These are phyloP conservation scores for Eimeria brunetti DNA, from an alignment of 169 alveolate species.

Conservation along the genomic window DNA sequence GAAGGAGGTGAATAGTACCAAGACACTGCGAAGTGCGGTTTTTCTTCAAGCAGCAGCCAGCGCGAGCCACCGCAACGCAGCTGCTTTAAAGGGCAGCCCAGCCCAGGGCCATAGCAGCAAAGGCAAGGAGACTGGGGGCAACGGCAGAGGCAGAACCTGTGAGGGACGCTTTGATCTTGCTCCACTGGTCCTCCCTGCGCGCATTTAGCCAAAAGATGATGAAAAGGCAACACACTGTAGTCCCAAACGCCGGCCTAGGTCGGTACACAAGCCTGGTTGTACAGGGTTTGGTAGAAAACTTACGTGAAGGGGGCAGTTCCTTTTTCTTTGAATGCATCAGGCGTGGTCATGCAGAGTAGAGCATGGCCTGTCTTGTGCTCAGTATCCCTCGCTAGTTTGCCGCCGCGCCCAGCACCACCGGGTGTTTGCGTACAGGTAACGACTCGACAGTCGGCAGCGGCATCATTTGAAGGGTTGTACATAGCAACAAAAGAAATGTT, in stretches of 20 bases:
- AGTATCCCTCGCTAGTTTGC: too few relatives aligned
- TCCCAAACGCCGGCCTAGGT: too few relatives aligned
- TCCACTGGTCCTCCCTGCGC: not conserved
- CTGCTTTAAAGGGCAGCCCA: not conserved
- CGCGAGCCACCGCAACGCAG: too few relatives aligned
- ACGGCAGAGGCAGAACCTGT: not conserved
- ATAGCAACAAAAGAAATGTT: not conserved
- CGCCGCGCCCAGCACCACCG: not conserved
- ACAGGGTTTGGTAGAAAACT: not conserved
- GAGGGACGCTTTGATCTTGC: not conserved
- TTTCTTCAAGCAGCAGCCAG: too few relatives aligned
- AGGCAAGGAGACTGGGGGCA: not conserved
- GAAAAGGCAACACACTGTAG: too few relatives aligned
- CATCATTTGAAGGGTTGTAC: not conserved
- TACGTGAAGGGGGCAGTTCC: not conserved
- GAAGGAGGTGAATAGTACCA: not conserved
- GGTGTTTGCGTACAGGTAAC: not conserved
- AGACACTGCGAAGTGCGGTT: too few relatives aligned
- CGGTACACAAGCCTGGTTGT: not conserved
- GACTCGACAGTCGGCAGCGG: constrained; percentile 7
- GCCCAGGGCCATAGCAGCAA: not conserved
- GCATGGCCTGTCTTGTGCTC: not conserved
- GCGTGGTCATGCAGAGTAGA: not conserved
- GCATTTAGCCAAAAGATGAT: too few relatives aligned
- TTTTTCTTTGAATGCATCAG: not conserved